These are phyloP conservation scores for Penicillium roqueforti DNA, from an alignment of 495 filamentous ascomycete genomes.

Conservation along the genomic window DNA sequence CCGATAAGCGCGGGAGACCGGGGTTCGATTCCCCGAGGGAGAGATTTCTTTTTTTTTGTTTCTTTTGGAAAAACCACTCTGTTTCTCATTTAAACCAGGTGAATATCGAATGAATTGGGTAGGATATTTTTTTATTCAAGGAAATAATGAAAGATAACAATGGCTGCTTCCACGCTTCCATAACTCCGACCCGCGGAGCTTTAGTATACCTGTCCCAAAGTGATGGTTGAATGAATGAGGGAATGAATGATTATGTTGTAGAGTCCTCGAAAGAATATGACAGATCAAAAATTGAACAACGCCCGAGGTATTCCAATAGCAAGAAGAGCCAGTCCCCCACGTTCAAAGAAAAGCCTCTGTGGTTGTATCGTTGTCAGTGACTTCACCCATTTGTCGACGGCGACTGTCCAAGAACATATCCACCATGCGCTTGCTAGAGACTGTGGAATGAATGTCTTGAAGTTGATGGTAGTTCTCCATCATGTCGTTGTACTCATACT, in stretches of 20 bases:
- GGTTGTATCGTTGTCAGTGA: constrained; percentile 16
- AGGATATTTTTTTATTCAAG: too few species aligned
- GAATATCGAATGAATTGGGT: neutral
- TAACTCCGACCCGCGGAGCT: neutral
- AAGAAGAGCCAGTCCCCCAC: neutral
- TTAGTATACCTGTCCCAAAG: neutral
- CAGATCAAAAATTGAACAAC: neutral
- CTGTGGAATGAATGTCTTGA: constrained; percentile 23
- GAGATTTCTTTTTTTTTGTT: constrained; percentile 24
- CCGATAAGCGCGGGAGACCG: constrained; percentile 41
- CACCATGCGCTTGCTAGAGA: constrained; percentile 56
- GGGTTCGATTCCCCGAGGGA: constrained; percentile 52
- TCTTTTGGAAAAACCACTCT: neutral
- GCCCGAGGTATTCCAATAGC: neutral
- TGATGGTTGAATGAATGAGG: neutral
- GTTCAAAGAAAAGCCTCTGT: constrained; percentile 30
- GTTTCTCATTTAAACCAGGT: neutral
- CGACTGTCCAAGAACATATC: constrained; percentile 56
- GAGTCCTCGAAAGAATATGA: neutral
- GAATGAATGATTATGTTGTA: neutral
- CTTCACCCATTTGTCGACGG: constrained; percentile 38
- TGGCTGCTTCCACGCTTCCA: neutral
- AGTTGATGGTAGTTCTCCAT: constrained; percentile 20
- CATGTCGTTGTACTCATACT: constrained; percentile 22
- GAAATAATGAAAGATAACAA: neutral